Conservation (phyloP, 208 protist genomes). For the Lotmaria passim region DNA sequence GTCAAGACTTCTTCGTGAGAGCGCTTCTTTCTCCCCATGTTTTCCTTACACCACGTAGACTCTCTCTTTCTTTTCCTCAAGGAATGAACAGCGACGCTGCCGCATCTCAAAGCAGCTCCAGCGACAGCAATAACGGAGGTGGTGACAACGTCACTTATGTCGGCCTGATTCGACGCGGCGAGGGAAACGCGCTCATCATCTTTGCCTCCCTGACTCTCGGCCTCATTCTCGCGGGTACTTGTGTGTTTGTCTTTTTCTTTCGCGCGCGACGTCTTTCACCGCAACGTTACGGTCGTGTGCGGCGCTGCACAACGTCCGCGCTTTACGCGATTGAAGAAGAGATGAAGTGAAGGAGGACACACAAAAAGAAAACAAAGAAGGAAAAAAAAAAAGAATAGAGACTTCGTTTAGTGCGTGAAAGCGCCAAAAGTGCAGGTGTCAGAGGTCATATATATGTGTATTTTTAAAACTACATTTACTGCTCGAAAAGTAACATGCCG, state of each 20-base stretch:
- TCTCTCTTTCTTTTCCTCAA: not conserved
- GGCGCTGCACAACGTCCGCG: constrained; percentile 15
- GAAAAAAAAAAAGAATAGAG: too few relatives aligned
- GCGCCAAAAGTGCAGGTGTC: too few relatives aligned
- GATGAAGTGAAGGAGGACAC: not conserved
- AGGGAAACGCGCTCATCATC: constrained; percentile 43
- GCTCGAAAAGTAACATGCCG: too few relatives aligned
- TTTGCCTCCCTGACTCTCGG: constrained; percentile 43
- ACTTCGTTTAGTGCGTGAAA: too few relatives aligned
- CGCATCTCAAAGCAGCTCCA: constrained; percentile 1
- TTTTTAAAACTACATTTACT: too few relatives aligned
- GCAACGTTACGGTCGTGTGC: constrained; percentile 34
- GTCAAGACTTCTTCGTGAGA: too few relatives aligned
- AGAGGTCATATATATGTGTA: too few relatives aligned
- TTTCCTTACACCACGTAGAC: too few relatives aligned
- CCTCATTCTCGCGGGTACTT: constrained; percentile 36
- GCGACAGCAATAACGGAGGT: not conserved
- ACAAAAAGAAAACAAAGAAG: not conserved
- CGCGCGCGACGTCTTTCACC: constrained; percentile 23
- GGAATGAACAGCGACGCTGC: not conserved
- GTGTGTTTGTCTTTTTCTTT: constrained; percentile 28
- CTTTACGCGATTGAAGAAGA: not conserved
- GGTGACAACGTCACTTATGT: constrained; percentile 31
- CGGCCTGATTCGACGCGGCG: constrained; percentile 32
- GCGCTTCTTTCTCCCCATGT: too few relatives aligned